These are phyloP conservation scores for Oemleria cerasiformis DNA, from an alignment of 306 rosid genomes.

Conservation along the genomic window DNA sequence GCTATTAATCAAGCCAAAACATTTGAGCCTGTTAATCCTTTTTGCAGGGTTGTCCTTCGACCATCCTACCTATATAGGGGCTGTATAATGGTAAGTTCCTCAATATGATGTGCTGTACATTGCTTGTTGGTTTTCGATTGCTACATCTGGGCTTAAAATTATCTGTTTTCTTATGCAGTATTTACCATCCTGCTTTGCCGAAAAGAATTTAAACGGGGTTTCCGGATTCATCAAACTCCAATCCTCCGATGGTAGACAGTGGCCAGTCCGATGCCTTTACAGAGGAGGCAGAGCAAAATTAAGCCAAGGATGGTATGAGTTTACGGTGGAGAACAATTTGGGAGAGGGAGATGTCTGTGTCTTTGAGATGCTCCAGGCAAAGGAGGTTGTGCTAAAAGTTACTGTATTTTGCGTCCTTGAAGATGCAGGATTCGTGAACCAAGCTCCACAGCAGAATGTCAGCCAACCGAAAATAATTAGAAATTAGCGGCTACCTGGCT, in stretches of 20 bases:
- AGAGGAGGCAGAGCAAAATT: slow-evolving; percentile 86
- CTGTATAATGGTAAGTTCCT: slow-evolving; percentile 84
- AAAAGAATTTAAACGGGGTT: slow-evolving; percentile 78
- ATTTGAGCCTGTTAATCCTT: slow-evolving; percentile 84
- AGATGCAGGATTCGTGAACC: slow-evolving; percentile 44
- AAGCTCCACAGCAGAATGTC: slow-evolving; percentile 38
- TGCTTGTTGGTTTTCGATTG: slow-evolving; percentile 13
- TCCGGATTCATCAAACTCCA: slow-evolving; percentile 96
- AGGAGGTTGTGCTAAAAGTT: slow-evolving; percentile 80
- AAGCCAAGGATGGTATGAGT: slow-evolving; percentile 98
- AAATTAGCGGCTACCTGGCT: slow-evolving; percentile 34
- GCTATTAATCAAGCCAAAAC: slow-evolving; percentile 75
- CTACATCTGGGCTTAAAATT: slow-evolving; percentile 8
- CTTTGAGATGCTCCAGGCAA: slow-evolving; percentile 64
- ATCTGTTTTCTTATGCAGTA: slow-evolving; percentile 49
- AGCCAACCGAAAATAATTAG: slow-evolving; percentile 47
- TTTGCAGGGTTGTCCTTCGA: slow-evolving; percentile 88
- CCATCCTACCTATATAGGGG: slow-evolving; percentile 96
- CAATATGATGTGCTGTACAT: slow-evolving; percentile 2
- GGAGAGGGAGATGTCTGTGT: slow-evolving; percentile 98
- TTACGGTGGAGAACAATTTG: slow-evolving; percentile 71
- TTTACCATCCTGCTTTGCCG: slow-evolving; percentile 97
- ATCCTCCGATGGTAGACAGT: slow-evolving; percentile 67
- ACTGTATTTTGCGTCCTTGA: slow-evolving; percentile 62
- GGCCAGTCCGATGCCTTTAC: slow-evolving; percentile 91